Conservation (phyloP, 2,329 filamentous ascomycete genomes). For the Aspergillus fructus region DNA sequence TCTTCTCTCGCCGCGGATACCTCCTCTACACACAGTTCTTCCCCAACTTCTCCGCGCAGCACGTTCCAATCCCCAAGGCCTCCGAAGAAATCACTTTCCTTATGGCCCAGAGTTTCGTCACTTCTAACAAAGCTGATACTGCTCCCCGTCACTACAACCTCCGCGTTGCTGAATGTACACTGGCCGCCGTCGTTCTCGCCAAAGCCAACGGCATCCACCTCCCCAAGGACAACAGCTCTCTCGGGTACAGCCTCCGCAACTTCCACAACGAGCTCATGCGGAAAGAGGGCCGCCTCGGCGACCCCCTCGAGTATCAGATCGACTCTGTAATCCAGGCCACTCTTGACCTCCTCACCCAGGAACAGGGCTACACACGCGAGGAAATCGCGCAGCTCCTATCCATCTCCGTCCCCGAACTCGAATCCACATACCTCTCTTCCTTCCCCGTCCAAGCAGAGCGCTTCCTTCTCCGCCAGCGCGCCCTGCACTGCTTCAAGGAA, state of each 20-base stretch:
- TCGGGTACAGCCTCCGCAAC: slow-evolving; percentile 78
- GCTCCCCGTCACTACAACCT: slow-evolving; percentile 95
- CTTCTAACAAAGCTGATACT: slow-evolving; percentile 91
- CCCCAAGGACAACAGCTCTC: slow-evolving; percentile 74
- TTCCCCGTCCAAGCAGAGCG: slow-evolving; percentile 85
- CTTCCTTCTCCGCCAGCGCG: slow-evolving; percentile 85
- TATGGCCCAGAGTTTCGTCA: slow-evolving; percentile 91
- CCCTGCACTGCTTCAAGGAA: slow-evolving; percentile 87
- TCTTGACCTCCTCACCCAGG: slow-evolving; percentile 68
- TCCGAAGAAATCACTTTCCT: slow-evolving; percentile 84
- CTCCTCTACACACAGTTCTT: slow-evolving; percentile 89
- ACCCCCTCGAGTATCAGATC: slow-evolving; percentile 65
- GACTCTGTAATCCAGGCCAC: slow-evolving; percentile 68
- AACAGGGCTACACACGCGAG: slow-evolving; percentile 83
- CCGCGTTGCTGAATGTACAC: slow-evolving; percentile 89
- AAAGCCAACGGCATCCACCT: slow-evolving; percentile 64
- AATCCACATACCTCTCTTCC: slow-evolving; percentile 76
- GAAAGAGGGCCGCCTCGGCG: slow-evolving; percentile 47
- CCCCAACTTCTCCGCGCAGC: slow-evolving; percentile 71
- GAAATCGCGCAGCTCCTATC: slow-evolving; percentile 75
- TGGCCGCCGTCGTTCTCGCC: slow-evolving; percentile 71
- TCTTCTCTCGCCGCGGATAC: slow-evolving; percentile 82
- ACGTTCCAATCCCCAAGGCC: slow-evolving; percentile 79
- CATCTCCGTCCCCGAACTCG: slow-evolving; percentile 68
- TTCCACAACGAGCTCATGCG: slow-evolving; percentile 82